A percentile compares a stretch with the other conserved stretches of the same genome.
Evolutionary conservation across 352 stramenopile species (phyloP).

Genomic region (Phytopythium cucurbitacearum): DNA sequence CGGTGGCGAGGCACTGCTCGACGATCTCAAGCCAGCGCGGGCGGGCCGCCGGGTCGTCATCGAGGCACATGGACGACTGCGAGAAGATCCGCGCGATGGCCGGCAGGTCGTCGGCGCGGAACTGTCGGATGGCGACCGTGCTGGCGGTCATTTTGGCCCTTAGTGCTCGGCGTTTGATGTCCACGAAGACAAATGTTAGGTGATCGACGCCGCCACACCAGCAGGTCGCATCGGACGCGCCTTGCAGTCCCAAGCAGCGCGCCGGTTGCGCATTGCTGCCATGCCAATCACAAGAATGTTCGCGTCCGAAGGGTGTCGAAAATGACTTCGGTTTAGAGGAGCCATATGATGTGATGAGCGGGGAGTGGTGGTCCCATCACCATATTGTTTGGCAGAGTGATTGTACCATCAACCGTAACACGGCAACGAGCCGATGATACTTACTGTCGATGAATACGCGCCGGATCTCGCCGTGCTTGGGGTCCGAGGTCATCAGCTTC

Average conservation of each 20-base stretch:
- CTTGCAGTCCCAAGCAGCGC: no score
- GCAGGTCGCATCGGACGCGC: no score
- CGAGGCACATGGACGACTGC: slow-evolving; percentile 5
- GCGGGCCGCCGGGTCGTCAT: slow-evolving; percentile 7
- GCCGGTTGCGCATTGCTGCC: no score
- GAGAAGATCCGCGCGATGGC: slow-evolving; percentile 7
- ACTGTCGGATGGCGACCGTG: slow-evolving; percentile 4
- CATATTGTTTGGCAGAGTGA: no score
- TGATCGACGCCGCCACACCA: no score
- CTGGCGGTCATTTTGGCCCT: background rate
- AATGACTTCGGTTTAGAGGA: no score
- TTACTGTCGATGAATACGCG: slow-evolving; percentile 17
- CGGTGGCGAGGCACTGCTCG: background rate
- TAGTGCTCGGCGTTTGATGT: background rate
- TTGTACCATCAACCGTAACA: slow-evolving; percentile 10
- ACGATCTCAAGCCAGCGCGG: slow-evolving; percentile 9
- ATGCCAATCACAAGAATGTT: no score
- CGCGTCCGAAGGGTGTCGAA: no score
- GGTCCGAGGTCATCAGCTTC: background rate
- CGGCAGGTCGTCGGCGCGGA: slow-evolving; percentile 6
- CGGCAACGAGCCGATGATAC: slow-evolving; percentile 13
- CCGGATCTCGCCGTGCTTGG: slow-evolving; percentile 6
- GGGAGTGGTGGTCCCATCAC: no score
- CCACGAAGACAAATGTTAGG: no score
- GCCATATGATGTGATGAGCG: no score